phyloP scores from a whole-genome alignment of 2,329 filamentous ascomycete genomes.

The Aureobasidium sp. region DNA sequence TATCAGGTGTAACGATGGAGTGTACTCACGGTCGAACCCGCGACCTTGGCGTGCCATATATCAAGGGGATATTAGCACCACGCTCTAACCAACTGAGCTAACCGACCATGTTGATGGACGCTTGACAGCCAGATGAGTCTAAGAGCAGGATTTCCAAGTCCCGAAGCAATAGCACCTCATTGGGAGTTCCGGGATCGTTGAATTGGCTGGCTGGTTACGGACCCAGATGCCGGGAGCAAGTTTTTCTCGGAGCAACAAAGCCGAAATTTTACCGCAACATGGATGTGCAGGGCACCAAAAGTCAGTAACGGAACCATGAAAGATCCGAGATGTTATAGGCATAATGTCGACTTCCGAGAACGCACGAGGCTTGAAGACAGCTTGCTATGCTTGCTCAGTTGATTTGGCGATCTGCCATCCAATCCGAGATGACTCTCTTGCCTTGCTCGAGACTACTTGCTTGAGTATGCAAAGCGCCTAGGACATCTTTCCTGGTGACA shows the following conservation, averaged over 20 bases:
- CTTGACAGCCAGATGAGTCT: neutral
- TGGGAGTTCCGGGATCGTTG: too few species aligned
- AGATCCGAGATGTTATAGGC: neutral
- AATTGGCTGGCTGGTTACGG: neutral
- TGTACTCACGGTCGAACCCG: conserved; percentile 25
- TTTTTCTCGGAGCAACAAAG: neutral
- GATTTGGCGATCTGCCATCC: conserved; percentile 14
- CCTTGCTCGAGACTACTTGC: conserved; percentile 37
- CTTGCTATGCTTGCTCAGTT: neutral
- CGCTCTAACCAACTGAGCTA: conserved; percentile 26
- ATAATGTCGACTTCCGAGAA: too few species aligned
- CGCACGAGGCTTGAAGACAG: neutral
- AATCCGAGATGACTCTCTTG: conserved; percentile 30
- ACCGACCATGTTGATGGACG: conserved; percentile 10
- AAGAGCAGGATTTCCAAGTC: neutral
- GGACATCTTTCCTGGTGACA: conserved; percentile 32
- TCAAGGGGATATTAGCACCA: conserved; percentile 21
- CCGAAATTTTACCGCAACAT: neutral
- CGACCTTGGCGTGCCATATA: conserved; percentile 22
- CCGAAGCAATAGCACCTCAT: neutral
- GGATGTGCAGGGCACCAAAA: too few species aligned
- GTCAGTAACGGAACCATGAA: too few species aligned
- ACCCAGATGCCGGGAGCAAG: neutral
- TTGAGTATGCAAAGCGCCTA: conserved; percentile 44
- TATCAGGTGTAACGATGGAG: too few species aligned